A percentile compares a stretch with the other conserved stretches of the same genome.
Conservation (phyloP, 2,329 filamentous ascomycete genomes). For the Cadophora sp. region DNA sequence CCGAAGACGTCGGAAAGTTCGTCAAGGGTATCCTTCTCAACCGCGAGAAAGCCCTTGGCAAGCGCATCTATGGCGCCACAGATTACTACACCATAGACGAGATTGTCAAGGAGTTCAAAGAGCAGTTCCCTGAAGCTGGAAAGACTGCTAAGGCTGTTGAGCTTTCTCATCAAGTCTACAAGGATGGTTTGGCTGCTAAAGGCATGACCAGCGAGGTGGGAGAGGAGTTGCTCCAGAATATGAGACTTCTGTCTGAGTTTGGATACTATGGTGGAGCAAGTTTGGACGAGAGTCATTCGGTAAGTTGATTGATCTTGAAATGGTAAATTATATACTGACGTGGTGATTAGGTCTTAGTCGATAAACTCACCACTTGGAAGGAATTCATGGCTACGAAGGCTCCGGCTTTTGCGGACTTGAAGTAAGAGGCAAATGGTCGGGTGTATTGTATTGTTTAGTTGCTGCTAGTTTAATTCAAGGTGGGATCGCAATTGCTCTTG, state of each 20-base stretch:
- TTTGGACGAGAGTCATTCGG: slow-evolving; percentile 50
- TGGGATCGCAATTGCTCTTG: not conserved
- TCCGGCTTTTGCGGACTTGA: slow-evolving; percentile 47
- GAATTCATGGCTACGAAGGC: slow-evolving; percentile 47
- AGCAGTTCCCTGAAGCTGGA: slow-evolving; percentile 50
- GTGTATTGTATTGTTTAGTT: not conserved
- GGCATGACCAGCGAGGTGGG: slow-evolving; percentile 50
- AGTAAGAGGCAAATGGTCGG: slow-evolving; percentile 39
- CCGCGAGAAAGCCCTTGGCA: slow-evolving; percentile 50
- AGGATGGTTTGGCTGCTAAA: slow-evolving; percentile 44
- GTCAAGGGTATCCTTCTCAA: slow-evolving; percentile 44
- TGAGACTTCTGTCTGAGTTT: slow-evolving; percentile 56
- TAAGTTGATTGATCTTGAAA: slow-evolving; percentile 24
- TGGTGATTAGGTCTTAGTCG: slow-evolving; percentile 44
- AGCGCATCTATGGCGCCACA: slow-evolving; percentile 52
- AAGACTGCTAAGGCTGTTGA: slow-evolving; percentile 48
- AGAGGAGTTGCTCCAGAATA: slow-evolving; percentile 61
- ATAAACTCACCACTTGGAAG: slow-evolving; percentile 52
- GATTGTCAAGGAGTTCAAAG: slow-evolving; percentile 51
- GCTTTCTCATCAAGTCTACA: slow-evolving; percentile 52
- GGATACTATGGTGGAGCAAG: slow-evolving; percentile 59
- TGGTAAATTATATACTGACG: slow-evolving; percentile 23
- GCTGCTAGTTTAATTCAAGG: not conserved
- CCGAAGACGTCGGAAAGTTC: slow-evolving; percentile 47
- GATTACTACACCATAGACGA: slow-evolving; percentile 50